These are phyloP conservation scores for Protomyces pachydermus DNA, from an alignment of 1,139 yeast genomes.

Conservation along the genomic window DNA sequence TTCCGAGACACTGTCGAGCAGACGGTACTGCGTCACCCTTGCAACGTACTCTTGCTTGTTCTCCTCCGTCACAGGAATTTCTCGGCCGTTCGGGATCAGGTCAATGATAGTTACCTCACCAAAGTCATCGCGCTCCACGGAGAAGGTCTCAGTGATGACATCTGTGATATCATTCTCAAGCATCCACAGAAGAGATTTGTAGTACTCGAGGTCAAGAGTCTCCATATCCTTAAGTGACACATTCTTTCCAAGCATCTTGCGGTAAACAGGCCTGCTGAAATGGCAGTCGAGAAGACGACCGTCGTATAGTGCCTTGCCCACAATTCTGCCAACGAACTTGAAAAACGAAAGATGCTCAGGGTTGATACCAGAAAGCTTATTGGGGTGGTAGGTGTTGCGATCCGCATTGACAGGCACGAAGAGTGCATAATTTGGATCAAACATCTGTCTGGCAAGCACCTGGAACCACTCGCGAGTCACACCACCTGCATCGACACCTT, in stretches of 20 bases:
- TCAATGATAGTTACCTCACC: slow-evolving; percentile 82
- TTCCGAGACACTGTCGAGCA: slow-evolving; percentile 76
- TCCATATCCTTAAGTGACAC: slow-evolving; percentile 93
- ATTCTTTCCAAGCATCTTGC: slow-evolving; percentile 70
- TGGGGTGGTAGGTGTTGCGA: slow-evolving; percentile 92
- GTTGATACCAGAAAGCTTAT: slow-evolving; percentile 83
- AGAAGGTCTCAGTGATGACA: slow-evolving; percentile 90
- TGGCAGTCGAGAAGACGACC: slow-evolving; percentile 87
- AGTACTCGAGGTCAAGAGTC: slow-evolving; percentile 84
- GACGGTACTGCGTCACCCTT: slow-evolving; percentile 76
- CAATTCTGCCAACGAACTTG: slow-evolving; percentile 88
- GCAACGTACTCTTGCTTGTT: slow-evolving; percentile 88
- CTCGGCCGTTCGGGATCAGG: slow-evolving; percentile 73
- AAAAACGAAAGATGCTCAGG: slow-evolving; percentile 82
- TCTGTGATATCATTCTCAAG: slow-evolving; percentile 92
- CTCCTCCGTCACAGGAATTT: slow-evolving; percentile 81
- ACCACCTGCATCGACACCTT: slow-evolving; percentile 98
- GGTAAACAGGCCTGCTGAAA: slow-evolving; percentile 92
- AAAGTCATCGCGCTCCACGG: slow-evolving; percentile 89
- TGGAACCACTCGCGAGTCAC: slow-evolving; percentile 97
- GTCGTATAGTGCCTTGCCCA: slow-evolving; percentile 92
- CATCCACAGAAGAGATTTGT: slow-evolving; percentile 93
- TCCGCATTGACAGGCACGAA: slow-evolving; percentile 91
- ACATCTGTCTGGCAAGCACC: slow-evolving; percentile 88
- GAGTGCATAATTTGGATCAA: slow-evolving; percentile 91